phyloP scores from a whole-genome alignment of 768 basidiomycete species.

The Lactarius hatsudake region DNA sequence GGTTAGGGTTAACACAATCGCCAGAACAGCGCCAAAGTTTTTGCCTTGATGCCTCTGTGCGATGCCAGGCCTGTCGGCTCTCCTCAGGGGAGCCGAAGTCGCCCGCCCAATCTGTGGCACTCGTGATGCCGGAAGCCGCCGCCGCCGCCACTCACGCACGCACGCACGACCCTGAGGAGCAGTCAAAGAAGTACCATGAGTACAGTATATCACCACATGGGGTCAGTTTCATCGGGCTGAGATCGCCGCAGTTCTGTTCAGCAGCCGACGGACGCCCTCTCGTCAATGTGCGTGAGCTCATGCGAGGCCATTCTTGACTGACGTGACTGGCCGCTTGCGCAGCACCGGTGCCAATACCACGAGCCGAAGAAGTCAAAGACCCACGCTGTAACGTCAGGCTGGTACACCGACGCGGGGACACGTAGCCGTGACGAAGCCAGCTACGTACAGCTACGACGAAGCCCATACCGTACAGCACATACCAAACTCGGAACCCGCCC shows the following conservation, averaged over 20 bases:
- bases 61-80: neutral
- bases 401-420: neutral
- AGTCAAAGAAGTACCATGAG: neutral
- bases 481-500: neutral
- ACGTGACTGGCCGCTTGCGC: neutral
- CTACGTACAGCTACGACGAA: neutral
- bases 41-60: neutral
- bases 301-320: neutral
- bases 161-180: neutral
- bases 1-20: neutral
- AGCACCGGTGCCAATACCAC: neutral
- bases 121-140: neutral
- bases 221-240: neutral
- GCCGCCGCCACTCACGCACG: neutral
- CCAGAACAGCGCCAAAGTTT: neutral
- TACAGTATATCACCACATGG: neutral
- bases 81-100: neutral
- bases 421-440: neutral
- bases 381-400: neutral
- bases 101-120: neutral
- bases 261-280: neutral
- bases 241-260: neutral
- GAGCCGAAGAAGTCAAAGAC: neutral
- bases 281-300: neutral
- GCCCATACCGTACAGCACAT: neutral